Evolutionary conservation across 2,329 filamentous ascomycete genomes (phyloP).

Genomic region (Aureobasidium sp.): DNA sequence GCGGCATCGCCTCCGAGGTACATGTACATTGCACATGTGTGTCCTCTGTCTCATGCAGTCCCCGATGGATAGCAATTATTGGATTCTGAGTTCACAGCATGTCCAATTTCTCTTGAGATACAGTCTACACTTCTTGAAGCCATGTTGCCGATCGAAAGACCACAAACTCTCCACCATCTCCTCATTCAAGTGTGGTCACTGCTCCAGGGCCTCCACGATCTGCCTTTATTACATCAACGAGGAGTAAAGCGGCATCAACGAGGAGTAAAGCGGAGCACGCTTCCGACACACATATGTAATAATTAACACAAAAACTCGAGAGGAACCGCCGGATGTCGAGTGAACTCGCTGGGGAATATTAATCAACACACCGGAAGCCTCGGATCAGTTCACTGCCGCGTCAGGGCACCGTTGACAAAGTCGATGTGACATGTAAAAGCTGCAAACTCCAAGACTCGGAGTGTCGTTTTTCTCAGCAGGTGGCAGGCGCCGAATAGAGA

Average conservation of each 20-base stretch:
- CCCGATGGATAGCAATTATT: no score
- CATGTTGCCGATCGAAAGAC: no score
- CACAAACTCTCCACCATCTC: no score
- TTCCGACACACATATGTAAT: constrained; percentile 7
- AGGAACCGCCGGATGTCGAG: background rate
- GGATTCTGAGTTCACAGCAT: no score
- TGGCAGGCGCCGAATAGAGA: background rate
- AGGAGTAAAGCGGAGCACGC: background rate
- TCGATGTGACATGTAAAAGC: background rate
- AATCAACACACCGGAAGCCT: background rate
- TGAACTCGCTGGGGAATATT: background rate
- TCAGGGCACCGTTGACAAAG: background rate
- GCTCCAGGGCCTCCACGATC: constrained; percentile 2
- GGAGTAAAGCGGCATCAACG: no score
- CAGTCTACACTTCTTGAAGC: no score
- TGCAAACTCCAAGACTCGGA: background rate
- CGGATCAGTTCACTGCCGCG: background rate
- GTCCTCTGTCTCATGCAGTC: no score
- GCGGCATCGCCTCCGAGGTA: no score
- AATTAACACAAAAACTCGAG: background rate
- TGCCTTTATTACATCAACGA: background rate
- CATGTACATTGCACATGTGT: no score
- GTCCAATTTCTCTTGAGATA: no score
- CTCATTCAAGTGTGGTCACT: constrained; percentile 7
- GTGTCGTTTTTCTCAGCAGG: background rate